Evolutionary conservation across 176 grass and related monocot genomes (phyloP), one percentile per base, ranked within the genome.

Genomic region (Aegilops longissima): DNA sequence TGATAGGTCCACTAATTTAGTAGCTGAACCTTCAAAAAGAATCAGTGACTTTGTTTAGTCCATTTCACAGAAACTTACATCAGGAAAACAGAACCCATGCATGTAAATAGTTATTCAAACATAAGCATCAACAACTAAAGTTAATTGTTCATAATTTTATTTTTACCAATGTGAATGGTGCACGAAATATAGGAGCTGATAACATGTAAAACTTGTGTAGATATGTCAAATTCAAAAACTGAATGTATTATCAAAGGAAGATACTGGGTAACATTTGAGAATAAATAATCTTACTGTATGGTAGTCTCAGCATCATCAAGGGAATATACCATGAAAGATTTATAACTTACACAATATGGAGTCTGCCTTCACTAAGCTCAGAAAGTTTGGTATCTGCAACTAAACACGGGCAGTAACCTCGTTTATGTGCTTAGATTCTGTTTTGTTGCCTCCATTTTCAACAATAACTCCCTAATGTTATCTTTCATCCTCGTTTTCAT

Each of bases 401-500:
- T 10, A 86, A 52, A 18, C 52, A 62, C 9, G 9, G 81, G 20
- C 20, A 39, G 27, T 70, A 47, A 76, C 29, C 81, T 76, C 38
- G 29, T 81, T 84, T 81, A 91, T 61, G 73, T 65, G 47, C 80
- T 91, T 81, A 82, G 89, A 79, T 94, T 94, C 59, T 91, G 86
- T 84, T 88, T 98, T 69, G 92, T 33, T 39, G 86, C 82, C 54
- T 96, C 97, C 90, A 98, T 94, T 92, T 98, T 98, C 80, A 94
- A 80, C 70, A 98, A 85, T 54, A 98, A 86, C 80, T 96, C 89
- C 86, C 88, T 90, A 34, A 98, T 94, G 81, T 89, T 88, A 85
- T 78, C 76, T 81, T 91, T 88, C 97, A 98, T 98, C 86, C 91
- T 90, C 61, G 90, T 91, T 88, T 94, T 98, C 90, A 94, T 89